Evolutionary conservation across 164 flowering plant genomes (phyloP), one percentile per base, ranked within the genome.

Genomic region (Vitis riparia): DNA sequence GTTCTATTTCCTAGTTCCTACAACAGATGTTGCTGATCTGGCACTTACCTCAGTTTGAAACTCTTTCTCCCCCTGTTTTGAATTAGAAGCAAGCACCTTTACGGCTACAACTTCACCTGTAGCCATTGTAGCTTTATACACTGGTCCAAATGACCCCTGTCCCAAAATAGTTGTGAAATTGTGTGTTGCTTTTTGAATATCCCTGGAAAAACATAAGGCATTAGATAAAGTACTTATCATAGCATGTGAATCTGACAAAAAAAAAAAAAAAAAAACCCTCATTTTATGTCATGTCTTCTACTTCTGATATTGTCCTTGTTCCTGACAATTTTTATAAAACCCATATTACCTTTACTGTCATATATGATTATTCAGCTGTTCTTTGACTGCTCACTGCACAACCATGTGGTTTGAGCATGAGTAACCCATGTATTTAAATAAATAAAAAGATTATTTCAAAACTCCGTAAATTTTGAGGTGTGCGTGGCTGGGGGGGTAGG

Each of bases 131-230:
- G 97, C 99, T 84, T 87, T 96, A 74, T 96, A 93, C 17, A 93
- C 98, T 5, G 97, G 93, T 69, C 99, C 99, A 86, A 91, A 95
- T 52, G 98, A 91, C 47, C 99, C 99, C 79, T 96, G 86, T 50
- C 99, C 99, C 73, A 96, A 67, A 51, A 88, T 65, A 62, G 92
- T 93, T 47, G 99, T 93, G 69, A 93, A 96, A 73, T 89, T 93
- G 53, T 87, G 87, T 59, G 99, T 96, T 14, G 92, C 97, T 77
- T 93, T 96, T 76, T 96, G 97, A 48, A 96, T 82, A 75, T 93
- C 98, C 89, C 99, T 96, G 84, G 11, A 70, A 55, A 72, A 68
- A 32, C 9, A 70, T 11, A 69, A 57, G 3, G 27, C 49, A 23
- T 55, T 16, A 52, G 47, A 14, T 55, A 55, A 16, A 11, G 3